Evolutionary conservation across 78 protist genomes (phyloP).

Genomic region (Dictyostelium brefeldianum): DNA sequence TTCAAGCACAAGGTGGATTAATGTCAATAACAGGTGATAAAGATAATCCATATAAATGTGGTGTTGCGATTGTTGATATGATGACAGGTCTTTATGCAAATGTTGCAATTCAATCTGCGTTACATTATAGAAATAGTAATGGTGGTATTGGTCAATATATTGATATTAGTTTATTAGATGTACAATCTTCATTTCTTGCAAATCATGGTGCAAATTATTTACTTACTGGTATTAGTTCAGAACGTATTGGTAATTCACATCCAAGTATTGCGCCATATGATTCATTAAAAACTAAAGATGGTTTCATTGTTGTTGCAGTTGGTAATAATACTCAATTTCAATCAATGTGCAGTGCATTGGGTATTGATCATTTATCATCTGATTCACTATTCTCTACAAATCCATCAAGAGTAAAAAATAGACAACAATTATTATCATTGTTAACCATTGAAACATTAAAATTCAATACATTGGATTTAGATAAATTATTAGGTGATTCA

Average conservation of each 20-base stretch:
- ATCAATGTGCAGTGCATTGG: conserved; percentile 28
- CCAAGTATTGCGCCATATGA: conserved; percentile 78
- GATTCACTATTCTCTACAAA: conserved; percentile 1
- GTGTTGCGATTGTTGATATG: conserved; percentile 83
- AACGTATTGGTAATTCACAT: conserved; percentile 79
- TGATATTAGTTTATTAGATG: conserved; percentile 72
- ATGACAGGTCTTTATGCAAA: conserved; percentile 82
- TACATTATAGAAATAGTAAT: conserved; percentile 9
- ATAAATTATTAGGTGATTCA: neutral
- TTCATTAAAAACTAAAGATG: conserved; percentile 41
- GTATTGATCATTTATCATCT: neutral
- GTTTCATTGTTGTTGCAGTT: conserved; percentile 67
- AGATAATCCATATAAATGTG: conserved; percentile 56
- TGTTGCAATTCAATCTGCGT: conserved; percentile 80
- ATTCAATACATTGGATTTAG: neutral
- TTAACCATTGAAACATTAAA: neutral
- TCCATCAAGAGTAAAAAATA: conserved; percentile 47
- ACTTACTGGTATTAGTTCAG: conserved; percentile 41
- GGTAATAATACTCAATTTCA: conserved; percentile 73
- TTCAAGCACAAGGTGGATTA: conserved; percentile 78
- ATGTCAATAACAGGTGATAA: conserved; percentile 82
- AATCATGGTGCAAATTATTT: conserved; percentile 49
- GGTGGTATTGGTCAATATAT: conserved; percentile 48
- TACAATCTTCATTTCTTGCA: conserved; percentile 54
- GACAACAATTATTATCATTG: neutral